These are phyloP conservation scores for Fusarium haematococcum DNA, from an alignment of 2,329 filamentous ascomycete species.

Conservation along the genomic window DNA sequence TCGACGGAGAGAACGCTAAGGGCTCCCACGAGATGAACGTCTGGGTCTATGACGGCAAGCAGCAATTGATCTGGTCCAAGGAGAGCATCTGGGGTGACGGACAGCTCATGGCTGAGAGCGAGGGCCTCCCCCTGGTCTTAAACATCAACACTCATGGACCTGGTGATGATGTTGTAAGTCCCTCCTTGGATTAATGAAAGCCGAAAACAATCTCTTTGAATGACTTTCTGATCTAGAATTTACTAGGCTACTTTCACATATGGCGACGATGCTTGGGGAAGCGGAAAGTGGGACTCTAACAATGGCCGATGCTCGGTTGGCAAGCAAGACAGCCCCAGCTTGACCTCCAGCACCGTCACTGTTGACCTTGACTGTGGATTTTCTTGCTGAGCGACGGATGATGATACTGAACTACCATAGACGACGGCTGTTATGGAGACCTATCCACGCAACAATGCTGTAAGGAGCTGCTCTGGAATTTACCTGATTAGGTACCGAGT, in stretches of 20 bases:
- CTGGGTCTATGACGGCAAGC: background rate
- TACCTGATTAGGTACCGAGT: no score
- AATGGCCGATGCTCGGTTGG: conserved; percentile 4
- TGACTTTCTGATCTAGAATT: background rate
- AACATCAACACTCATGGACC: background rate
- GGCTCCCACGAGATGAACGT: background rate
- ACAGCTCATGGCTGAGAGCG: background rate
- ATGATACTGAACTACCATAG: background rate
- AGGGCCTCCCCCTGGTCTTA: background rate
- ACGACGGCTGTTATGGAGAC: background rate
- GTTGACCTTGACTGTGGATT: conserved; percentile 1
- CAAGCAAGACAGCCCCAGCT: background rate
- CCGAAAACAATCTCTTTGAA: background rate
- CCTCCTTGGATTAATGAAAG: accelerated
- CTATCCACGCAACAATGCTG: background rate
- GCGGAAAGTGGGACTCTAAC: conserved; percentile 2
- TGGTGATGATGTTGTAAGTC: background rate
- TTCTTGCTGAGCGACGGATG: background rate
- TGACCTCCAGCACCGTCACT: background rate
- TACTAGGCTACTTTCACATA: background rate
- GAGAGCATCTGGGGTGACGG: background rate
- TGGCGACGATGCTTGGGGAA: conserved; percentile 7
- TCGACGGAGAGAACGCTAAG: background rate
- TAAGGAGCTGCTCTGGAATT: no score
- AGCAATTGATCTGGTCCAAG: background rate